Base-by-base conservation (phyloP, 2,329 filamentous ascomycete genomes). In the Calycina herbarum region DNA sequence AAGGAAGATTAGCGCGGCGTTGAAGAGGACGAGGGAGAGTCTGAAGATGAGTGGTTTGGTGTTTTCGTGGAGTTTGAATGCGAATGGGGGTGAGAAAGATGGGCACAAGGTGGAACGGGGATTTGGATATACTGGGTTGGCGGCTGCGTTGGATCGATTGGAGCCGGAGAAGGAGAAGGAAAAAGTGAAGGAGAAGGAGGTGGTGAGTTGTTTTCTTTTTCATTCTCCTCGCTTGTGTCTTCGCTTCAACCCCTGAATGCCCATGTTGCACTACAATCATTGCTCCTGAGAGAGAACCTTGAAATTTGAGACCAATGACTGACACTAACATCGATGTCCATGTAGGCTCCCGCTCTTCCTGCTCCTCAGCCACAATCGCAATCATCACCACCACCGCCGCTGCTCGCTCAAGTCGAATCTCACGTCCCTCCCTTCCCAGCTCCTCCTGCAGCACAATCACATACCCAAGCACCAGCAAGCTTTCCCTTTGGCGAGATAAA, bases 51-150 rank as follows among this genome's bases (percentile, higher is more conserved):
- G 86, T 72, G 83, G 86, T 7, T 80, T 87, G 57, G 83, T 88
- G 71, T 86, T 90, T 75, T 83, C 88, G 69, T 90, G 87, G 86
- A 86, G 83, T 24, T 78, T 90, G 3, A 81, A 81, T 35, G 80
- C 35, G 35, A 38, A 81, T 24, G 85, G 83, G 73, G 83, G 85
- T 17, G 86, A 89, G 69, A 82, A 83, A 17, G 82, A 86, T 38
- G 13, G 35, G 35, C 35, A 38, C 5, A 38, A 38, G 10, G 35
- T 38, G 35, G 35, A 38, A 13, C 82, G 86, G 54, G 86, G 87
- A 20, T 89, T 89, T 57, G 89, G 89, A 56, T 91, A 89, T 72
- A 87, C 87, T 1, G 87, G 87, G 4, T 81, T 91, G 7, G 84
- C 86, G 0, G 87, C 88, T 10, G 88, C 88, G 2, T 81, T 91